Percentiles rank a stretch among this genome's conserved stretches.
Conservation (phyloP, 768 basidiomycete genomes). For the Leucosporidium creatinivorum region DNA sequence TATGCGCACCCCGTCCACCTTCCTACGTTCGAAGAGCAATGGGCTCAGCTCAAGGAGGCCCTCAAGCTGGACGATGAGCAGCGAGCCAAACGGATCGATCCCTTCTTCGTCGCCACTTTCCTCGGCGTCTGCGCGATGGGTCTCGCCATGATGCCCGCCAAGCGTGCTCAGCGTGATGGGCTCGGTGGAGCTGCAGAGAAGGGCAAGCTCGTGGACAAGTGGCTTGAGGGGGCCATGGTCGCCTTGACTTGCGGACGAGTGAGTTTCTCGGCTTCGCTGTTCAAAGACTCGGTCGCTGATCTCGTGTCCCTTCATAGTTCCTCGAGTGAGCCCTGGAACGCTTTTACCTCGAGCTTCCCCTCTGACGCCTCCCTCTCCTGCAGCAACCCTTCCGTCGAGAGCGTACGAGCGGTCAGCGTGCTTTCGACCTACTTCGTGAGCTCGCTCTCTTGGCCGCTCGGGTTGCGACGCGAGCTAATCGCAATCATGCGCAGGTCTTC, state of each 20-base stretch:
- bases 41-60: conserved; percentile 7
- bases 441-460: too few species aligned
- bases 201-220: conserved; percentile 15
- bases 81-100: conserved; percentile 20
- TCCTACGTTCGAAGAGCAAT: conserved; percentile 15
- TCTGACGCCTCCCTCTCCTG: too few species aligned
- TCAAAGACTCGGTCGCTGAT: background rate
- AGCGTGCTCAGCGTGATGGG: conserved; percentile 12
- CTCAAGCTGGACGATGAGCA: conserved; percentile 17
- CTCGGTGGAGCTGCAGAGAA: conserved; percentile 7
- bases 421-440: conserved; percentile 28
- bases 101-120: conserved; percentile 28
- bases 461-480: background rate
- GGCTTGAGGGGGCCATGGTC: conserved; percentile 29
- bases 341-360: too few species aligned
- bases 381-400: conserved; percentile 21
- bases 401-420: conserved; percentile 18
- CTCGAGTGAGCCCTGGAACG: conserved; percentile 3
- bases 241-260: conserved; percentile 21
- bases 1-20: conserved; percentile 26
- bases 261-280: background rate
- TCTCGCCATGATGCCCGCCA: conserved; percentile 25
- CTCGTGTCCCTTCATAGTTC: background rate
- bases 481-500: background rate
- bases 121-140: conserved; percentile 26